phyloP scores from a whole-genome alignment of 2,329 filamentous ascomycete genomes.

The Akanthomyces lecanii region DNA sequence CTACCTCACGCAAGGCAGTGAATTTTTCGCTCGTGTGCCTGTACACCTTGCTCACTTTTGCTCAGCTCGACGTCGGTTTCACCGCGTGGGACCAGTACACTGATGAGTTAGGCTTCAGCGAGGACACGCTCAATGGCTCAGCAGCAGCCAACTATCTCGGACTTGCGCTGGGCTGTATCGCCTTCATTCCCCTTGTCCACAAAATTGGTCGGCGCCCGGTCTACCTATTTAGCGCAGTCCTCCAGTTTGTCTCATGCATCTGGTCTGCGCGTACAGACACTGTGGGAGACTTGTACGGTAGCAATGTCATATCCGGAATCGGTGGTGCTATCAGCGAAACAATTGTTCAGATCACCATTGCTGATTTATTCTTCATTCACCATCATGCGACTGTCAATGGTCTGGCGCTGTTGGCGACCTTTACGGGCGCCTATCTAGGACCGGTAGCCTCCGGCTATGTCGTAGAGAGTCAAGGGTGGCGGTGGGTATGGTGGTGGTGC shows the following conservation, averaged over 20 bases:
- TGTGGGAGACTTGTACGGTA: conserved; percentile 38
- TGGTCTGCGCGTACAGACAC: conserved; percentile 42
- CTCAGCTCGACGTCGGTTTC: conserved; percentile 15
- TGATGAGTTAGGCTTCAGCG: conserved; percentile 12
- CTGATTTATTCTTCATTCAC: conserved; percentile 31
- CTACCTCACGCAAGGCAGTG: conserved; percentile 24
- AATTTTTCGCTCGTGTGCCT: conserved; percentile 31
- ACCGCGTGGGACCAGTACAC: conserved; percentile 14
- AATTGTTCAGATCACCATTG: conserved; percentile 35
- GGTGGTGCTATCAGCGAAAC: conserved; percentile 37
- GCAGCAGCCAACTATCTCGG: conserved; percentile 18
- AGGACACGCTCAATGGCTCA: conserved; percentile 15
- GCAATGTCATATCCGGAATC: conserved; percentile 34
- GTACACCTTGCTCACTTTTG: conserved; percentile 35
- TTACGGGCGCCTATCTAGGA: conserved; percentile 27
- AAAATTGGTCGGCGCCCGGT: conserved; percentile 24
- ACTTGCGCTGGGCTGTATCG: conserved; percentile 22
- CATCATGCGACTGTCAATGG: conserved; percentile 41
- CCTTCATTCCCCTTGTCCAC: conserved; percentile 23
- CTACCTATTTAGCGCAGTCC: conserved; percentile 32
- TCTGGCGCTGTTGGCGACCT: conserved; percentile 36
- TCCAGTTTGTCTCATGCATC: conserved; percentile 32
- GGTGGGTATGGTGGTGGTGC: conserved; percentile 37
- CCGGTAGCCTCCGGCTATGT: conserved; percentile 29
- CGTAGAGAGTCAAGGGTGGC: conserved; percentile 25